Percentiles rank a stretch among this genome's conserved stretches.
Conservation (phyloP, 2,329 filamentous ascomycete species). For the Dothidotthia symphoricarpi region DNA sequence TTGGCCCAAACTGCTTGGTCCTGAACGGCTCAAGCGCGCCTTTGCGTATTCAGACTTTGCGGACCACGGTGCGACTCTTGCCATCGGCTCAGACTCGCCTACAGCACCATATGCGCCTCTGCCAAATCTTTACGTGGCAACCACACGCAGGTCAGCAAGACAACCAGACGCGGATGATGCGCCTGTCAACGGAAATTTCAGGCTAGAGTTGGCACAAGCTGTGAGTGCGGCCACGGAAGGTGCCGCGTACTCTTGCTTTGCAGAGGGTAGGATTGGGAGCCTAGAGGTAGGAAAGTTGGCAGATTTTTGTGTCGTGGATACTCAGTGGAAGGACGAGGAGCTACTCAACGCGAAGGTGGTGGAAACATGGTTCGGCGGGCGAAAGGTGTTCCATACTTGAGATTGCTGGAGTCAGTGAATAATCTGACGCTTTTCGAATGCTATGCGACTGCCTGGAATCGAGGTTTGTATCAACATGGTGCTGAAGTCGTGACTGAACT, state of each 20-base stretch:
- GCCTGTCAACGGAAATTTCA: slow-evolving; percentile 55
- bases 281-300: slow-evolving; percentile 55
- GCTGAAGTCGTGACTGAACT: no score
- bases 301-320: slow-evolving; percentile 58
- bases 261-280: slow-evolving; percentile 55
- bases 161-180: slow-evolving; percentile 45
- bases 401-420: no score
- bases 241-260: slow-evolving; percentile 59
- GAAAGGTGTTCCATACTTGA: slow-evolving; percentile 20
- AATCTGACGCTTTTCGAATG: no score
- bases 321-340: slow-evolving; percentile 50
- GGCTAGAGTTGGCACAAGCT: slow-evolving; percentile 54
- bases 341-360: slow-evolving; percentile 49
- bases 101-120: slow-evolving; percentile 58
- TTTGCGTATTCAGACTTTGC: slow-evolving; percentile 65
- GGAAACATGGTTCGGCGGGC: slow-evolving; percentile 57
- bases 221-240: slow-evolving; percentile 56
- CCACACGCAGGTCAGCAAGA: slow-evolving; percentile 56
- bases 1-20: slow-evolving; percentile 59
- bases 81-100: slow-evolving; percentile 60
- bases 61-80: slow-evolving; percentile 52
- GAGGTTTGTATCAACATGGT: no score
- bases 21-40: slow-evolving; percentile 55
- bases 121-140: slow-evolving; percentile 59
- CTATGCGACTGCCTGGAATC: no score